phyloP scores from a whole-genome alignment of 305 asterid species.

The Solanum aculeatissimum region DNA sequence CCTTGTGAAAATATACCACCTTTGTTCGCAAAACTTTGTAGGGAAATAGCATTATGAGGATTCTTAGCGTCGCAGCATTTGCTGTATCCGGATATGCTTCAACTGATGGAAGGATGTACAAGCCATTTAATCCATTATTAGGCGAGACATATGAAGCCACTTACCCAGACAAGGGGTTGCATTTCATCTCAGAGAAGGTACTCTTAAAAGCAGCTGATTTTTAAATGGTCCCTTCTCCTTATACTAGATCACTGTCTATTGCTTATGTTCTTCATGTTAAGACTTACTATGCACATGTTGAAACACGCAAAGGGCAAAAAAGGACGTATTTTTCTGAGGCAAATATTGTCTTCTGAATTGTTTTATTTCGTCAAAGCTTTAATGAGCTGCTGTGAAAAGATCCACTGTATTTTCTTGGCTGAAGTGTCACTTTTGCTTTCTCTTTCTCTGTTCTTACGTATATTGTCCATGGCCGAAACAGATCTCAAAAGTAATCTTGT shows the following conservation, averaged over 20 bases:
- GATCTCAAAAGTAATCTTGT: not conserved
- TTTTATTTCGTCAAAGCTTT: not conserved
- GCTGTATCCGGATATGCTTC: slow-evolving; percentile 25
- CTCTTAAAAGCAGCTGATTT: not conserved
- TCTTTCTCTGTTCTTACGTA: not conserved
- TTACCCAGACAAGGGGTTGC: slow-evolving; percentile 21
- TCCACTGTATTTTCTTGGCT: not conserved
- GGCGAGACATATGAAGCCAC: slow-evolving; percentile 25
- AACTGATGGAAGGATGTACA: slow-evolving; percentile 13
- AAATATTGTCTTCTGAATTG: not conserved
- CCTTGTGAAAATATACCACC: not conserved
- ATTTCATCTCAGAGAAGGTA: slow-evolving; percentile 25
- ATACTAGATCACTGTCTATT: not conserved
- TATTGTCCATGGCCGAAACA: not conserved
- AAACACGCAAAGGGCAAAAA: not conserved
- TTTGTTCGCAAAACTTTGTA: not conserved
- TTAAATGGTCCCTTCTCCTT: not conserved
- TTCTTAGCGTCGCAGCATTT: slow-evolving; percentile 20
- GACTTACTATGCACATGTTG: not conserved
- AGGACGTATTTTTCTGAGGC: not conserved
- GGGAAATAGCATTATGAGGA: slow-evolving; percentile 18
- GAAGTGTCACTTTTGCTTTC: not conserved
- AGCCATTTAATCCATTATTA: slow-evolving; percentile 20
- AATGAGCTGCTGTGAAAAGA: not conserved
- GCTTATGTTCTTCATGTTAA: not conserved